Base-by-base conservation (phyloP, 768 basidiomycete genomes). In the Suillus occidentalis region DNA sequence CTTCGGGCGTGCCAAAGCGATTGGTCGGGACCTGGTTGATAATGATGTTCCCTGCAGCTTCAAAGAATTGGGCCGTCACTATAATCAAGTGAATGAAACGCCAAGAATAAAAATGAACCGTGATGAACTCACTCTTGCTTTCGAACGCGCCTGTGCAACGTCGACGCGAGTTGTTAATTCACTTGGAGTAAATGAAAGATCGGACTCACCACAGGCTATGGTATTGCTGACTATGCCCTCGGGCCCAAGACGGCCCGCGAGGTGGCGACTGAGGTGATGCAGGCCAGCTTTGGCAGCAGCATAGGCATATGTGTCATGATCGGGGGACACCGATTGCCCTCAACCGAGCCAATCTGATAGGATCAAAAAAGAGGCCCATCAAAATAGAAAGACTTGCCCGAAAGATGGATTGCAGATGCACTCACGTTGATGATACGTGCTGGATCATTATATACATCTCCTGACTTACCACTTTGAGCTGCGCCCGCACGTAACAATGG, bases 261-360 rank as follows among this genome's bases (percentile, higher is more conserved):
- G 79, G 65, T 86, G 82, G 25, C 85, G 79, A 63, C 85, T 85
- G 36, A 88, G 74, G 62, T 89, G 88, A 71, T 86, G 84, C 61
- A 87, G 73, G 4, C 79, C 86, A 6, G 84, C 86, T 71, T 90
- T 90, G n/a, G 84, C 84, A 4, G 87, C 83, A 39, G 85, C 83
- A 70, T 89, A 89, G 0, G 87, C 86, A 66, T 86, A 89, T 2
- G 88, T 89, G 67, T 89, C 86, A 64, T 84, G 80, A 28, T 78
- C 74, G 2, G 86, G 86, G 5, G n/a, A 87, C 82, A 22, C 71
- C 68, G 4, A 83, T 68, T n/a, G 12, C 84, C 88, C 69, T 89
- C 89, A 43, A 89, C 82, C 18, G 85, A 88, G 40, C 83, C 89
- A 68, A 85, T 89, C 87, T 89, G 64, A 13, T 45, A 31, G 31